phyloP scores from a whole-genome alignment of 2,329 filamentous ascomycete species.

The Dactylellina parvicollis region DNA sequence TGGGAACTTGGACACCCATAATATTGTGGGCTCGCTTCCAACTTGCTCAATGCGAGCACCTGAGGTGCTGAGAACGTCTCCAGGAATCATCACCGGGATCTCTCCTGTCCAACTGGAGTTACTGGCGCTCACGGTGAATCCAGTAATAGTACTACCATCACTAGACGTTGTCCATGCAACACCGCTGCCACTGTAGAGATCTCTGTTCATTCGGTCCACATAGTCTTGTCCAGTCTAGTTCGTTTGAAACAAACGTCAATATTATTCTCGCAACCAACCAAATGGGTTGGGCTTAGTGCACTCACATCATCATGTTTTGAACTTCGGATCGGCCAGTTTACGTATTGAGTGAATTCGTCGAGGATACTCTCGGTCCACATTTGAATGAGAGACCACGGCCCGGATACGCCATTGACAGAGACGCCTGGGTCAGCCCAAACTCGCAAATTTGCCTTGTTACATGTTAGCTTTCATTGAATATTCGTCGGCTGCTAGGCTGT shows the following conservation, averaged over 20 bases:
- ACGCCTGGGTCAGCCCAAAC: conserved; percentile 33
- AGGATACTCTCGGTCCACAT: conserved; percentile 59
- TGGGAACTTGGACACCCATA: conserved; percentile 62
- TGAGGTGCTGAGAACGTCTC: conserved; percentile 61
- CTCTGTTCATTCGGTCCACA: conserved; percentile 38
- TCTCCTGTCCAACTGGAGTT: conserved; percentile 63
- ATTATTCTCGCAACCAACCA: not conserved
- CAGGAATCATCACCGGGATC: conserved; percentile 69
- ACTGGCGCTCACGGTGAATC: conserved; percentile 22
- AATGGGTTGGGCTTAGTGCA: not conserved
- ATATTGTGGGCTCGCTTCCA: conserved; percentile 66
- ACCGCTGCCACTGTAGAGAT: conserved; percentile 26
- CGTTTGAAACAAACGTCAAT: not conserved
- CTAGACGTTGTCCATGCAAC: conserved; percentile 58
- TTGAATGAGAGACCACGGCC: conserved; percentile 58
- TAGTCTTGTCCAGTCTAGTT: conserved; percentile 20
- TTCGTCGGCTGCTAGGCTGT: no score
- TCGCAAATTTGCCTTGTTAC: conserved; percentile 63
- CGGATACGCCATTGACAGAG: conserved; percentile 57
- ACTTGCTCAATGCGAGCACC: conserved; percentile 66
- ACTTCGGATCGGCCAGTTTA: conserved; percentile 67
- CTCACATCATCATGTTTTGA: conserved; percentile 68
- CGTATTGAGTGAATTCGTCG: conserved; percentile 62
- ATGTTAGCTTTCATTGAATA: no score
- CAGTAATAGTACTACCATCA: conserved; percentile 58